phyloP scores from a whole-genome alignment of 1,284 basidiomycete species.

The Cryptococcus wingfieldii region DNA sequence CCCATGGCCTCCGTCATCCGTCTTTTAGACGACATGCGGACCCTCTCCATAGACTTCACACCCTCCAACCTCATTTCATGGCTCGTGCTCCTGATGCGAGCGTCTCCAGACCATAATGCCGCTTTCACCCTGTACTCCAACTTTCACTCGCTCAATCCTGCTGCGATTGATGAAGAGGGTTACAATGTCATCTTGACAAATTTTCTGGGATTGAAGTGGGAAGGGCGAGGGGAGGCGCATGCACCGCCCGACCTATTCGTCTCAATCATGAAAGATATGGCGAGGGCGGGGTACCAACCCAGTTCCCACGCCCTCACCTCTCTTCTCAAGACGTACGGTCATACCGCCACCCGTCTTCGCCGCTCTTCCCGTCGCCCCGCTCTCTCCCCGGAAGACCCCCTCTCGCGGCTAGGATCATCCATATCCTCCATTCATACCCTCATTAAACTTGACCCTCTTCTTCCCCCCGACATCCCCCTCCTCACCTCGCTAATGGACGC shows the following conservation, averaged over 20 bases:
- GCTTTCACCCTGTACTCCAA: slow-evolving; percentile 62
- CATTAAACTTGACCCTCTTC: slow-evolving; percentile 68
- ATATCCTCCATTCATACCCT: slow-evolving; percentile 72
- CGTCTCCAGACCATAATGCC: slow-evolving; percentile 54
- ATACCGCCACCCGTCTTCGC: slow-evolving; percentile 8
- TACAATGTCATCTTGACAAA: slow-evolving; percentile 61
- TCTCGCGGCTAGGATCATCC: slow-evolving; percentile 16
- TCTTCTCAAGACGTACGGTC: slow-evolving; percentile 57
- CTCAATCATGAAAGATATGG: slow-evolving; percentile 80
- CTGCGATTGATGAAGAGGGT: slow-evolving; percentile 56
- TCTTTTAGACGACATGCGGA: slow-evolving; percentile 57
- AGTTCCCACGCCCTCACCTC: slow-evolving; percentile 65
- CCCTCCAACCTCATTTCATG: slow-evolving; percentile 54
- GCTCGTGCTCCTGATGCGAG: slow-evolving; percentile 60
- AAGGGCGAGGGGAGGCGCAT: slow-evolving; percentile 9
- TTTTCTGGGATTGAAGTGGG: slow-evolving; percentile 59
- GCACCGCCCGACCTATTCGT: slow-evolving; percentile 66
- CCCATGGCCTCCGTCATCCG: slow-evolving; percentile 44
- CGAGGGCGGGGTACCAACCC: slow-evolving; percentile 58
- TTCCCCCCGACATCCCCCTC: slow-evolving; percentile 69
- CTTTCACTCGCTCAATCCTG: slow-evolving; percentile 48
- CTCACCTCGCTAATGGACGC: slow-evolving; percentile 88
- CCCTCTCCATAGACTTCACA: slow-evolving; percentile 44
- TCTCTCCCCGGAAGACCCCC: neutral
- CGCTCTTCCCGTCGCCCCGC: neutral